Percentiles rank a stretch among this genome's conserved stretches.
Conservation (phyloP, 169 alveolate species). For the Eimeria maxima region DNA sequence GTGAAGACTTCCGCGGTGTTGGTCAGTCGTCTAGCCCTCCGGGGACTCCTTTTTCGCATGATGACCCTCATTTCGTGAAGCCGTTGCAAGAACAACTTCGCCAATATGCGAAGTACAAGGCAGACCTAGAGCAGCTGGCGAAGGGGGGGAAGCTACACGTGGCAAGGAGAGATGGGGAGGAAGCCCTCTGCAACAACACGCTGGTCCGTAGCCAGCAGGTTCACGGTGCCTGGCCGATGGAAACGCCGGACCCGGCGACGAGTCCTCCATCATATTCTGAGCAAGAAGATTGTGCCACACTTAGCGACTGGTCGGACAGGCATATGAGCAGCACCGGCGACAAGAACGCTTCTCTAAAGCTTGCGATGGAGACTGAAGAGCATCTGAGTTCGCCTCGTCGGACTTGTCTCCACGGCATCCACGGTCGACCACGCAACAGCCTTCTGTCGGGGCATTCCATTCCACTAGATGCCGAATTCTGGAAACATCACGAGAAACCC, state of each 20-base stretch:
- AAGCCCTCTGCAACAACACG: not conserved
- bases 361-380: not conserved
- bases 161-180: not conserved
- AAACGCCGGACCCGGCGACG: not conserved
- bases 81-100: conserved; percentile 17
- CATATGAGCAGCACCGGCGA: not conserved
- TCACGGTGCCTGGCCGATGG: not conserved
- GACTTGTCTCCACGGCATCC: conserved; percentile 18
- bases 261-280: not conserved
- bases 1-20: not conserved
- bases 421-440: conserved; percentile 54
- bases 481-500: conserved; percentile 41
- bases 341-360: not conserved
- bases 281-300: not conserved
- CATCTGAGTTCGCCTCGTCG: not conserved
- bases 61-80: not conserved
- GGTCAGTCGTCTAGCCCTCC: conserved; percentile 7
- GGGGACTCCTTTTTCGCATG: not conserved
- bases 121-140: not conserved
- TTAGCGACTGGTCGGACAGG: not conserved
- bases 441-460: not conserved
- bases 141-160: not conserved
- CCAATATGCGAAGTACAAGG: conserved; percentile 3
- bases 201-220: not conserved
- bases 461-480: not conserved